phyloP scores from a whole-genome alignment of 768 basidiomycete species.

The Podaxis carcinomalis region DNA sequence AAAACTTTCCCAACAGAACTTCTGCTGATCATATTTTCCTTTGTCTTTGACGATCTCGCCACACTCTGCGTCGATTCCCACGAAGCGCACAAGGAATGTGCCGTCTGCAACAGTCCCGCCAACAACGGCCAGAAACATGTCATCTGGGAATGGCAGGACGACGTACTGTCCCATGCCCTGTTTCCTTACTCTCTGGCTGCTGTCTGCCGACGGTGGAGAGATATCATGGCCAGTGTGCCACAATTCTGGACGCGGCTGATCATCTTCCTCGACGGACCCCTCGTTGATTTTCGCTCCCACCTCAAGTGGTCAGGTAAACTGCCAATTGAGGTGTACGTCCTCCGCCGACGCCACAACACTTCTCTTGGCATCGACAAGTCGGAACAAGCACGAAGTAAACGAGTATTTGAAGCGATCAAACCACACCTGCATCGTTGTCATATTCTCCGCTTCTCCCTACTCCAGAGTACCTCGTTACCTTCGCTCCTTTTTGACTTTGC shows the following conservation, averaged over 20 bases:
- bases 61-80: not conserved
- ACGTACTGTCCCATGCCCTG: not conserved
- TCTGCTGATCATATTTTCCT: conserved; percentile 11
- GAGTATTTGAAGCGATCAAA: conserved; percentile 13
- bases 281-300: conserved; percentile 7
- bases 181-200: conserved; percentile 13
- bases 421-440: conserved; percentile 17
- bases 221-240: conserved; percentile 8
- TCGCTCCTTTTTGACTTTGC: conserved; percentile 7
- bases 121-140: not conserved
- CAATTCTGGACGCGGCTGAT: conserved; percentile 19
- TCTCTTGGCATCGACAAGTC: conserved; percentile 5
- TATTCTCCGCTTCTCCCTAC: conserved; percentile 16
- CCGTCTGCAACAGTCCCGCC: not conserved
- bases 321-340: conserved; percentile 14
- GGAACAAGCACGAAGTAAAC: not conserved
- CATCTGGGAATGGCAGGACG: conserved; percentile 5
- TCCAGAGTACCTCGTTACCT: conserved; percentile 18
- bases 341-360: conserved; percentile 11
- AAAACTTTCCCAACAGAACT: conserved; percentile 10
- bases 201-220: conserved; percentile 12
- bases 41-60: conserved; percentile 2
- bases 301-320: conserved; percentile 13
- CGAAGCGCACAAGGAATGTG: conserved; percentile 1
- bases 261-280: conserved; percentile 14